Evolutionary conservation across 2,329 filamentous ascomycete species (phyloP).

Genomic region (Coniochaeta sp.): DNA sequence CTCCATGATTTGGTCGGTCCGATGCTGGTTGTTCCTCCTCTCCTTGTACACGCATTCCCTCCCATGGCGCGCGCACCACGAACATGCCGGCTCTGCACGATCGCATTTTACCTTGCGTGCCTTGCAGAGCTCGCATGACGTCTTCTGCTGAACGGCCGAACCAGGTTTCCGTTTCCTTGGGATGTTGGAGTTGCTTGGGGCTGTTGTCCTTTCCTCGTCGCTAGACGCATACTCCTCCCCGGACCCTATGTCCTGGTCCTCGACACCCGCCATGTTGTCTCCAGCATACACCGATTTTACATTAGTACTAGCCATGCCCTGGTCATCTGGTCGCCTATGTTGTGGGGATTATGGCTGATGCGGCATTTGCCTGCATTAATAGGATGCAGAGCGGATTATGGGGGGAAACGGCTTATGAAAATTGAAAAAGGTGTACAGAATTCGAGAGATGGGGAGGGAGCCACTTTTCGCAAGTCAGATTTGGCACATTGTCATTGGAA

Average conservation of each 20-base stretch:
- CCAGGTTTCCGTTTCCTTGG: background rate
- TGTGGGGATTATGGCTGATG: background rate
- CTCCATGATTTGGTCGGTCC: conserved; percentile 56
- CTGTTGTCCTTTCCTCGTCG: background rate
- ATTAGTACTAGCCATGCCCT: conserved; percentile 1
- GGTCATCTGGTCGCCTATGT: background rate
- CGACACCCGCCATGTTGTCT: background rate
- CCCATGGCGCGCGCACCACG: conserved; percentile 63
- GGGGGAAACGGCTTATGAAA: background rate
- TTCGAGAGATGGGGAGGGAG: background rate
- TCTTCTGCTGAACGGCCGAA: background rate
- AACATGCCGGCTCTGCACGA: conserved; percentile 53
- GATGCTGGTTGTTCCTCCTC: conserved; percentile 60
- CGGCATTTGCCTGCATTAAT: conserved; percentile 2
- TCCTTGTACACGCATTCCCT: conserved; percentile 63
- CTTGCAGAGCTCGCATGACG: conserved; percentile 36
- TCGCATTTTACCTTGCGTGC: conserved; percentile 40
- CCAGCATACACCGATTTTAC: background rate
- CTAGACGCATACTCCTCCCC: background rate
- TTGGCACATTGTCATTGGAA: background rate
- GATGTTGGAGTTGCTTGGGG: background rate
- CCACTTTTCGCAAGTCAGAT: background rate
- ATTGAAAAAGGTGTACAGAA: background rate
- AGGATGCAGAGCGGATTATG: conserved; percentile 1
- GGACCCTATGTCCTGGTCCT: background rate